phyloP scores from a whole-genome alignment of 495 filamentous ascomycete genomes.

The Penicillium cataractarum region DNA sequence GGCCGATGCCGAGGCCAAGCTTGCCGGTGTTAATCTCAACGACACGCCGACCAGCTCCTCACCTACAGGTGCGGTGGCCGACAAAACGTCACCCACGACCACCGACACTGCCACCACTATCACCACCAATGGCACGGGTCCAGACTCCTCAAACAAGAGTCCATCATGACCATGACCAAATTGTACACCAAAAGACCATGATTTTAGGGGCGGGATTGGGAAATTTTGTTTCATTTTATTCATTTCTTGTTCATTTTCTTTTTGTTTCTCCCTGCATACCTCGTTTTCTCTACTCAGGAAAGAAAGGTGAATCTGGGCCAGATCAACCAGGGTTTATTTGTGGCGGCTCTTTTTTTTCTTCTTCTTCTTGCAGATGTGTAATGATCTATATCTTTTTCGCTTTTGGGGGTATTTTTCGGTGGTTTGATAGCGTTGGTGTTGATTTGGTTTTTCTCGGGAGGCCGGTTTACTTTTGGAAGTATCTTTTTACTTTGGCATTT shows the following conservation, averaged over 20 bases:
- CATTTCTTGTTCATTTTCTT: background rate
- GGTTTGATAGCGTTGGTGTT: constrained; percentile 7
- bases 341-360: background rate
- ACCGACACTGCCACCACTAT: background rate
- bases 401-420: background rate
- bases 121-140: background rate
- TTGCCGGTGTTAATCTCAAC: constrained; percentile 8
- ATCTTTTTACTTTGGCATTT: background rate
- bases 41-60: background rate
- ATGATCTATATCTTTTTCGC: background rate
- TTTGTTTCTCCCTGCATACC: background rate
- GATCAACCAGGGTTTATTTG: background rate
- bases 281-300: background rate
- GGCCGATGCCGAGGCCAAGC: constrained; percentile 60
- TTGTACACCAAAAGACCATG: constrained; percentile 5
- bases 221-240: background rate
- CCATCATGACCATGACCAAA: constrained; percentile 2
- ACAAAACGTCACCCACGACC: background rate
- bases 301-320: background rate
- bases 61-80: background rate
- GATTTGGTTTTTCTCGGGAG: background rate
- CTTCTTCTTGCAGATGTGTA: constrained; percentile 1
- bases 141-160: background rate
- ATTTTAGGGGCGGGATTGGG: background rate
- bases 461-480: background rate